Evolutionary conservation across 345 rosid species (phyloP), one percentile per base, ranked within the genome.

Genomic region (Eutrema heterophyllum): DNA sequence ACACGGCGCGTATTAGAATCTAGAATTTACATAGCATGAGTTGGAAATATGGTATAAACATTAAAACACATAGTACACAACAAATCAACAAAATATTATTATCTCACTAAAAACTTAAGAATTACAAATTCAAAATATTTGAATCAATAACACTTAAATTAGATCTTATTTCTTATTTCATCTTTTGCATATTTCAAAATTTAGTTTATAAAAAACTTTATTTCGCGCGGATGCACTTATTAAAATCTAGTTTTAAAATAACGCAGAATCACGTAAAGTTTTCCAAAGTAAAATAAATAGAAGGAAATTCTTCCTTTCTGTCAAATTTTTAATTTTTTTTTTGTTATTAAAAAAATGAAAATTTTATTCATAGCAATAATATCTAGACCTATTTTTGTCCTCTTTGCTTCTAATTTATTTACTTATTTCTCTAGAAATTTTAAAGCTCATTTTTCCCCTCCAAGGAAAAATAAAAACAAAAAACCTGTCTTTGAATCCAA

Each of bases 401-500:
- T 24, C 1, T 60, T 35, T 39, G 32, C 30, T 54, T 36, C 18
- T 73, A 7, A 45, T 35, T 54, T 36, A 38, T 21, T 21, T 38
- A 60, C 40, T 27, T 29, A 58, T 12, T 2, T 36, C 1, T 32
- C 4, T 58, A 33, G 12, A 44, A 57, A 48, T 39, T 15, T 57
- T 27, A 66, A 74, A 74, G 48, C 46, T 67, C 29, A 59, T 35
- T 76, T 72, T 75, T 44, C 65, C 65, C 51, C 70, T 61, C 64
- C 74, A 62, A 76, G 64, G 64, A 68, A 53, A 50, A 69, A 29
- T 48, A 81, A 73, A 32, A 52, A 43, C 1, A 68, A 73, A 24
- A 80, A 79, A 80, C 88, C 83, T 87, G 85, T 85, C 93, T 90
- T 89, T 83, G 83, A 93, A 86, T 87, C 86, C 84, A 87, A 86